A percentile compares a stretch with the other conserved stretches of the same genome.
Conservation (phyloP, 208 protist species). For the Vickermania spadyakhi region DNA sequence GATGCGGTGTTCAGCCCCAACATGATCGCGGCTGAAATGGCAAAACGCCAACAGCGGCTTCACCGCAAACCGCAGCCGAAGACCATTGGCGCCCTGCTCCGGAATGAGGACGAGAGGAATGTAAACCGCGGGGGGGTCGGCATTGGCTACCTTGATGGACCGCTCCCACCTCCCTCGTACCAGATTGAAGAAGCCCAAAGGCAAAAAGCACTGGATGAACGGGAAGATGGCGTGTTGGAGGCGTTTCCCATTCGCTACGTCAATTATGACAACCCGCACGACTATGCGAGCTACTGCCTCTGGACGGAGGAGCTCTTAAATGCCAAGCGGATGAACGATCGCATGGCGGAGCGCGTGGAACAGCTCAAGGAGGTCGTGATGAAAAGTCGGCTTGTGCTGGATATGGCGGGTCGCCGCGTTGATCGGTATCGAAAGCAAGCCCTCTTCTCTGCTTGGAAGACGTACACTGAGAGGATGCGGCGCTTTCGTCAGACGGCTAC, state of each 20-base stretch:
- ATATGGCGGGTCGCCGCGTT: constrained; percentile 28
- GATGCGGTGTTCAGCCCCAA: constrained; percentile 60
- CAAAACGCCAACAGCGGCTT: not conserved
- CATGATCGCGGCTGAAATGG: constrained; percentile 13
- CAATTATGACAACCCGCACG: constrained; percentile 20
- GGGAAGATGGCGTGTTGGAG: constrained; percentile 4
- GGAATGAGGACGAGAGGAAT: not conserved
- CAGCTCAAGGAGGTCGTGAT: constrained; percentile 30
- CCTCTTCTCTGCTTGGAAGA: constrained; percentile 47
- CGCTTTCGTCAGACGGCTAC: constrained; percentile 19
- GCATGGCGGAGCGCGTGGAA: constrained; percentile 20
- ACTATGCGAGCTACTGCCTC: constrained; percentile 40
- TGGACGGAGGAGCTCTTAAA: constrained; percentile 54
- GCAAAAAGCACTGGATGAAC: not conserved
- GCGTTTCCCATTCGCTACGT: constrained; percentile 15
- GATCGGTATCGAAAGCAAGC: constrained; percentile 15
- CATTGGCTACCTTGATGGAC: not conserved
- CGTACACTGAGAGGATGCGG: constrained; percentile 15
- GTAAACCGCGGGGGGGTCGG: not conserved
- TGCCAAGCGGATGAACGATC: constrained; percentile 19
- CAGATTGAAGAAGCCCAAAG: not conserved
- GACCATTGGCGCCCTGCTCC: not conserved
- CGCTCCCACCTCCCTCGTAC: constrained; percentile 8
- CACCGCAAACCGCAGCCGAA: not conserved
- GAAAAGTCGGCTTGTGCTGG: constrained; percentile 36